phyloP scores from a whole-genome alignment of 306 rosid genomes.

The Cajanus cajan region DNA sequence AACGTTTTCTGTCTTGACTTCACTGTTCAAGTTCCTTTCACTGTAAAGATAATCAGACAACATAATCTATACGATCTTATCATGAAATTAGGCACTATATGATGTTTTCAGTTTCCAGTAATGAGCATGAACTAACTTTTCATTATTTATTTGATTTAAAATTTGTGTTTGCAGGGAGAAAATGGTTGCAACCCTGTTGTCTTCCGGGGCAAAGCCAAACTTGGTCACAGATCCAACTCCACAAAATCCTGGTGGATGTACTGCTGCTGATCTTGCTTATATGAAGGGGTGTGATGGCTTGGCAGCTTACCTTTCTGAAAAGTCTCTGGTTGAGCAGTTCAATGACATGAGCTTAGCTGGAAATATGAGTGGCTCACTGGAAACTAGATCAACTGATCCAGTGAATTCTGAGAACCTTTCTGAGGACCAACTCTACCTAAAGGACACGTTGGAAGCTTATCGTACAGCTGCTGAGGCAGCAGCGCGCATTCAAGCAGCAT shows the following conservation, averaged over 20 bases:
- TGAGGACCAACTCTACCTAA: slow-evolving; percentile 70
- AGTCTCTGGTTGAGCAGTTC: slow-evolving; percentile 76
- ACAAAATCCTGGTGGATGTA: slow-evolving; percentile 68
- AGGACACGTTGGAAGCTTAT: slow-evolving; percentile 82
- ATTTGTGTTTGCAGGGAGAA: slow-evolving; percentile 59
- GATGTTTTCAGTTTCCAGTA: neutral
- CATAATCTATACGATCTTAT: neutral
- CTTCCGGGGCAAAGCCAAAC: slow-evolving; percentile 86
- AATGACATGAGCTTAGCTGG: slow-evolving; percentile 86
- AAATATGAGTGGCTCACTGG: slow-evolving; percentile 77
- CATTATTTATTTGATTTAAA: slow-evolving; percentile 3
- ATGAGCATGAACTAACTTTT: neutral
- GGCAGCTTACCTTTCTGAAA: slow-evolving; percentile 95
- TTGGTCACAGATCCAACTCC: slow-evolving; percentile 89
- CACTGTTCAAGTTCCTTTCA: slow-evolving; percentile 27
- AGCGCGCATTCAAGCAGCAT: slow-evolving; percentile 82
- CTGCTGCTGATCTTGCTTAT: slow-evolving; percentile 87
- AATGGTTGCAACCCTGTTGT: slow-evolving; percentile 73
- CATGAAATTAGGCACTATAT: neutral
- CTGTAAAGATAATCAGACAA: neutral
- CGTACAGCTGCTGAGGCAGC: slow-evolving; percentile 91
- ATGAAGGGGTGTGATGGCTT: slow-evolving; percentile 72
- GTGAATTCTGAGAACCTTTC: slow-evolving; percentile 54
- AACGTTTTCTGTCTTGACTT: slow-evolving; percentile 10
- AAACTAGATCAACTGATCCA: slow-evolving; percentile 44